These are phyloP conservation scores for Taphrina betulina DNA, from an alignment of 1,139 yeast genomes.

Conservation along the genomic window DNA sequence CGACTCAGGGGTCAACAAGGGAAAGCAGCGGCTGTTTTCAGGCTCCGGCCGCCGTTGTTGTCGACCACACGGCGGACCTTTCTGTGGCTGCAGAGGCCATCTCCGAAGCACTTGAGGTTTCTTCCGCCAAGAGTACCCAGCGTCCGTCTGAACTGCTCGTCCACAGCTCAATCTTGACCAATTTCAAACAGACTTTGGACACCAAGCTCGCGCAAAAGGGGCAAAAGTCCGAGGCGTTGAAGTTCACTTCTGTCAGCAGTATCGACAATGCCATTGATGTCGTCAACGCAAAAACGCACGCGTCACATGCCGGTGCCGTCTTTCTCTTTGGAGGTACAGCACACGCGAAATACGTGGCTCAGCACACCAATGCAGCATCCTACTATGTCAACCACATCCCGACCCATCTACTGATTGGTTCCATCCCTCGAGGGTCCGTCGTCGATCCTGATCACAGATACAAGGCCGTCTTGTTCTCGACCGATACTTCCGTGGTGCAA, in stretches of 20 bases:
- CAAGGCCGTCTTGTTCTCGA: neutral
- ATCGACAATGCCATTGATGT: neutral
- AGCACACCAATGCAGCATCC: neutral
- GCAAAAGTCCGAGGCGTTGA: neutral
- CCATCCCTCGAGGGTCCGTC: neutral
- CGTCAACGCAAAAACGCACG: neutral
- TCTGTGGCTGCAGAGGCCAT: neutral
- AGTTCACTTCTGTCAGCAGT: neutral
- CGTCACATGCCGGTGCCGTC: neutral
- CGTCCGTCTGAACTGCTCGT: neutral
- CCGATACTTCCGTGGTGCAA: neutral
- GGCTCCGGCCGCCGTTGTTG: neutral
- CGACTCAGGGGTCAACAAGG: neutral
- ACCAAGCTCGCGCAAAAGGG: neutral
- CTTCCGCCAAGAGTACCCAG: neutral
- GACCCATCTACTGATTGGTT: neutral
- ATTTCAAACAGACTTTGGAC: neutral
- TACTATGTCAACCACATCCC: neutral
- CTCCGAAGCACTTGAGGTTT: no score
- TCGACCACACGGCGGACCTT: constrained; percentile 1
- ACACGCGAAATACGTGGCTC: neutral
- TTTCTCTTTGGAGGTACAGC: neutral
- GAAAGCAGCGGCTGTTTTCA: neutral
- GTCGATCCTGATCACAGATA: neutral
- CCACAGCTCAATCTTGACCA: neutral